phyloP scores from a whole-genome alignment of 306 rosid genomes.

The Neltuma alba region DNA sequence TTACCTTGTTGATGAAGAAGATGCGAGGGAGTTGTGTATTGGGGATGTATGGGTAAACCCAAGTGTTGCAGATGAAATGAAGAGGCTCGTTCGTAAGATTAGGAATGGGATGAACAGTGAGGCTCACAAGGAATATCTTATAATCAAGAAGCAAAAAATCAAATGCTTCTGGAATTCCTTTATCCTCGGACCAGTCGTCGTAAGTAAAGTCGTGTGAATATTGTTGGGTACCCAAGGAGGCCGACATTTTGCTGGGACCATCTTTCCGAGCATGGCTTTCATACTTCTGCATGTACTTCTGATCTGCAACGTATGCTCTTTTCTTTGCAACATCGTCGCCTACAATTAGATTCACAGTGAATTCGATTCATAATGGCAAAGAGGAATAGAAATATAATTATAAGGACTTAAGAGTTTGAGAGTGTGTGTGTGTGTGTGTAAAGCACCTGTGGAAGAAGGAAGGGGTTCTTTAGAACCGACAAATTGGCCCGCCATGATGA shows the following conservation, averaged over 20 bases:
- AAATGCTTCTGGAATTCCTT: neutral
- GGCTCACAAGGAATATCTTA: neutral
- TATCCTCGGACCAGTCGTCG: neutral
- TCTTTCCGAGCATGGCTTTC: neutral
- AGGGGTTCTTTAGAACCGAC: neutral
- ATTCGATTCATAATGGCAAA: neutral
- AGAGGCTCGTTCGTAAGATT: neutral
- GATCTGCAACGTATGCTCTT: neutral
- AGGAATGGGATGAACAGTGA: neutral
- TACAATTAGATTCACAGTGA: neutral
- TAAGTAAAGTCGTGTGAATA: neutral
- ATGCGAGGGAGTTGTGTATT: slow-evolving; percentile 36
- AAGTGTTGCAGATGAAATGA: slow-evolving; percentile 65
- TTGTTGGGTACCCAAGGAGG: neutral
- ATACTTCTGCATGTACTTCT: neutral
- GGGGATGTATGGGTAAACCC: slow-evolving; percentile 50
- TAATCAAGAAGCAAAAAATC: neutral
- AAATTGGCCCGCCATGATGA: neutral
- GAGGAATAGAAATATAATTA: neutral
- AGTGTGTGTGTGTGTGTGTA: no score
- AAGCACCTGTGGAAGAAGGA: neutral
- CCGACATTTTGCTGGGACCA: neutral
- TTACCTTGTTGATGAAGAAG: slow-evolving; percentile 75
- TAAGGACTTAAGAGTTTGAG: no score
- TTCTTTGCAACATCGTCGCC: neutral